A percentile compares a stretch with the other conserved stretches of the same genome.
These are phyloP conservation scores for Carex arenaria DNA, from an alignment of 202 grass and related monocot genomes.

Conservation along the genomic window DNA sequence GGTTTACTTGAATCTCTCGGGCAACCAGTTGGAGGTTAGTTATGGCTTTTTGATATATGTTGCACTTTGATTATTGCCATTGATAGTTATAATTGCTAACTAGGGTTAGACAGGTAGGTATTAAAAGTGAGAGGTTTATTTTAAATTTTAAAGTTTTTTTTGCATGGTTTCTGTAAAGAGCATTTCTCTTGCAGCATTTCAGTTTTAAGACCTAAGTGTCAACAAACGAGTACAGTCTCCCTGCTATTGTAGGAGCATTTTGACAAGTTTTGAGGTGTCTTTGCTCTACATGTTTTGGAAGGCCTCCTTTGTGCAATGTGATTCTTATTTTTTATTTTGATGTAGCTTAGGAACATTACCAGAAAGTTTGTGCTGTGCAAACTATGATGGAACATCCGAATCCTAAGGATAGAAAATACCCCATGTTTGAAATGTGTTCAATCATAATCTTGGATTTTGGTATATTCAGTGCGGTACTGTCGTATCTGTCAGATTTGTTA, in stretches of 20 bases:
- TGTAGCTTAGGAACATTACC: background rate
- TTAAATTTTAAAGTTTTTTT: background rate
- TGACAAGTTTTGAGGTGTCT: background rate
- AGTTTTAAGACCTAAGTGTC: background rate
- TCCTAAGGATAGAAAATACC: background rate
- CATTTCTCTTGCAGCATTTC: background rate
- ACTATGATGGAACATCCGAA: background rate
- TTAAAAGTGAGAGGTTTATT: background rate
- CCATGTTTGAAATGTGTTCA: background rate
- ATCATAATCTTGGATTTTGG: background rate
- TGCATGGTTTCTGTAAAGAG: background rate
- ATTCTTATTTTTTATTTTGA: background rate
- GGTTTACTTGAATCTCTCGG: conserved; percentile 58
- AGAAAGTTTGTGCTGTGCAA: background rate
- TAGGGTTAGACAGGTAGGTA: background rate
- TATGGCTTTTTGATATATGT: background rate
- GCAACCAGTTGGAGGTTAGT: conserved; percentile 72
- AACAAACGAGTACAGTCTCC: background rate
- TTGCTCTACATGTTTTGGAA: background rate
- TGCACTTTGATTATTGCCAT: background rate
- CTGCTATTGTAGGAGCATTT: background rate
- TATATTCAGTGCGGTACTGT: background rate
- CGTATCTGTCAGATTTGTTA: background rate
- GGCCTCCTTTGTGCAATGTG: background rate
- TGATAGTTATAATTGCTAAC: background rate